Conservation (phyloP, 352 stramenopile genomes). For the Pythium dissimile region DNA sequence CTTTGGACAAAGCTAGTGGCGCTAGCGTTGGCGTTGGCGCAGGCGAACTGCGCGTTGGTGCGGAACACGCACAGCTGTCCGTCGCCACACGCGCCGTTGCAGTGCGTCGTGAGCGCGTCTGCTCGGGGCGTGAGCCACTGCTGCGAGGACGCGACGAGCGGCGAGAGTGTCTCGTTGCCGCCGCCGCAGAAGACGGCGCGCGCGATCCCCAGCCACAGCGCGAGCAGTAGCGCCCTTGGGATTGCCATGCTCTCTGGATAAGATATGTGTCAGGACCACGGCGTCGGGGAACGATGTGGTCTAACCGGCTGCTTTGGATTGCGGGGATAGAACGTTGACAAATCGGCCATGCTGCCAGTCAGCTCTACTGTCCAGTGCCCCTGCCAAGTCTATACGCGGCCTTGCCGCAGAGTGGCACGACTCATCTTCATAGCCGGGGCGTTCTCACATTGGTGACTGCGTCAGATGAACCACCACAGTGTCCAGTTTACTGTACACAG, state of each 20-base stretch:
- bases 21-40: background rate
- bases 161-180: background rate
- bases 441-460: too few relatives aligned
- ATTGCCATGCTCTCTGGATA: background rate
- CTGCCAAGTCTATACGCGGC: background rate
- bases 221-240: background rate
- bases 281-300: too few relatives aligned
- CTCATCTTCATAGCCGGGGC: background rate
- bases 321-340: too few relatives aligned
- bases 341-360: too few relatives aligned
- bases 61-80: conserved; percentile 3
- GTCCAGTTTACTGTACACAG: background rate
- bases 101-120: conserved; percentile 7
- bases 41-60: background rate
- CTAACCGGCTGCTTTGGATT: too few relatives aligned
- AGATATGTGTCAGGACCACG: background rate
- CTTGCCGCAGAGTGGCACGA: background rate
- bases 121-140: background rate
- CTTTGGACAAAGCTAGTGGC: background rate
- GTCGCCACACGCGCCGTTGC: conserved; percentile 6
- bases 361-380: too few relatives aligned
- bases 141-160: background rate
- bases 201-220: background rate
- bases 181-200: conserved; percentile 2
- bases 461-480: background rate